A percentile compares a stretch with the other conserved stretches of the same genome.
phyloP scores from a whole-genome alignment of 148 eudicot genomes.

The Nepenthes mirabilis region DNA sequence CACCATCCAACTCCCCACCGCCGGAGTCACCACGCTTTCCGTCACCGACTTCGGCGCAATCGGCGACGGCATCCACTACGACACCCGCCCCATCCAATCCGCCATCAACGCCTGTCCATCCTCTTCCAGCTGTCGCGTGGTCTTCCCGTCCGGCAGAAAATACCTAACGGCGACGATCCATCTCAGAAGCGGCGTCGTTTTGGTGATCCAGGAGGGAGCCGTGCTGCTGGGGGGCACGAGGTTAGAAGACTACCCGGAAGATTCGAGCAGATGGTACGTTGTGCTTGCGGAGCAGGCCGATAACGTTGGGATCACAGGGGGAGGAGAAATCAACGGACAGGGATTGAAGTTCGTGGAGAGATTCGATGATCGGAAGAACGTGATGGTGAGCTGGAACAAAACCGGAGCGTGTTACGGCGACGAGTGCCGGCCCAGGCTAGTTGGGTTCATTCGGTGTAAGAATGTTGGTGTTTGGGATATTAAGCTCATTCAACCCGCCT shows the following conservation, averaged over 20 bases:
- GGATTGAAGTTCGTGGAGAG: constrained; percentile 62
- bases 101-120: constrained; percentile 71
- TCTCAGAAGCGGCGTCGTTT: constrained; percentile 58
- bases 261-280: constrained; percentile 52
- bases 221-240: constrained; percentile 57
- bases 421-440: constrained; percentile 83
- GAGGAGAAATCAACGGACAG: constrained; percentile 88
- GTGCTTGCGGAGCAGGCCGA: constrained; percentile 73
- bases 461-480: constrained; percentile 44
- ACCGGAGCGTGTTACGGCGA: constrained; percentile 74
- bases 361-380: constrained; percentile 79
- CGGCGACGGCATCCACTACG: constrained; percentile 60
- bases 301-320: constrained; percentile 85
- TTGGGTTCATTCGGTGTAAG: constrained; percentile 62
- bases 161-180: constrained; percentile 67
- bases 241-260: constrained; percentile 47
- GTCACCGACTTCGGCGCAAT: constrained; percentile 70
- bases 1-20: constrained; percentile 12
- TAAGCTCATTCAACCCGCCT: constrained; percentile 59
- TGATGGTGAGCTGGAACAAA: constrained; percentile 94
- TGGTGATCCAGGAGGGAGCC: constrained; percentile 42
- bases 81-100: constrained; percentile 71
- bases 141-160: constrained; percentile 57
- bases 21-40: constrained; percentile 22
- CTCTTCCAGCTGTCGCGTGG: constrained; percentile 41